Conservation (phyloP, 169 alveolate species). For the Plasmodium inui region DNA sequence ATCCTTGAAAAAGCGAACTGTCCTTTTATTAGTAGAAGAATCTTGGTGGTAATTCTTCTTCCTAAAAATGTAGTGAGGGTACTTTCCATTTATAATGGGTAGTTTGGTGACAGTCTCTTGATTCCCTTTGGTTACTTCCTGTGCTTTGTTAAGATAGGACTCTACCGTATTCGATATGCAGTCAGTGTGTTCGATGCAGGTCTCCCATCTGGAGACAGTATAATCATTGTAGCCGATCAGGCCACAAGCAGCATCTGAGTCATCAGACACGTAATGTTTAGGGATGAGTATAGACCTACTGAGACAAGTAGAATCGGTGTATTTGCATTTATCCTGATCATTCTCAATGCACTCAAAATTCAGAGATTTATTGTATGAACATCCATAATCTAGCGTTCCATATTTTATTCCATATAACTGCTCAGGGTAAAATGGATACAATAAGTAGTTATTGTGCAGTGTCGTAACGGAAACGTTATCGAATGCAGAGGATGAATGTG, state of each 20-base stretch:
- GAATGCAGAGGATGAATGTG: constrained; percentile 39
- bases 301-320: constrained; percentile 49
- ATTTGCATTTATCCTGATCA: constrained; percentile 15
- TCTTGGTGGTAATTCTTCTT: not conserved
- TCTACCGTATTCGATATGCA: constrained; percentile 31
- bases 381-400: constrained; percentile 66
- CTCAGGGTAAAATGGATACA: constrained; percentile 66
- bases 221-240: constrained; percentile 19
- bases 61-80: constrained; percentile 57
- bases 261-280: constrained; percentile 1
- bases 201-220: not conserved
- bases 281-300: constrained; percentile 20
- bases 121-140: constrained; percentile 16
- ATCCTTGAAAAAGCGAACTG: constrained; percentile 3
- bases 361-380: constrained; percentile 24
- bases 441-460: constrained; percentile 11
- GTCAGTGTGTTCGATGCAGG: not conserved
- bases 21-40: constrained; percentile 11
- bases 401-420: constrained; percentile 46
- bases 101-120: constrained; percentile 28
- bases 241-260: constrained; percentile 1
- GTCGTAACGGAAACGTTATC: constrained; percentile 35
- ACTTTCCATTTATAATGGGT: constrained; percentile 61
- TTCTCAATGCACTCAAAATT: constrained; percentile 60
- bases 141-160: constrained; percentile 23